Evolutionary conservation across 225 moss, liverwort and hornwort genomes (phyloP).

Genomic region (Pseudoscleropodium purum): DNA sequence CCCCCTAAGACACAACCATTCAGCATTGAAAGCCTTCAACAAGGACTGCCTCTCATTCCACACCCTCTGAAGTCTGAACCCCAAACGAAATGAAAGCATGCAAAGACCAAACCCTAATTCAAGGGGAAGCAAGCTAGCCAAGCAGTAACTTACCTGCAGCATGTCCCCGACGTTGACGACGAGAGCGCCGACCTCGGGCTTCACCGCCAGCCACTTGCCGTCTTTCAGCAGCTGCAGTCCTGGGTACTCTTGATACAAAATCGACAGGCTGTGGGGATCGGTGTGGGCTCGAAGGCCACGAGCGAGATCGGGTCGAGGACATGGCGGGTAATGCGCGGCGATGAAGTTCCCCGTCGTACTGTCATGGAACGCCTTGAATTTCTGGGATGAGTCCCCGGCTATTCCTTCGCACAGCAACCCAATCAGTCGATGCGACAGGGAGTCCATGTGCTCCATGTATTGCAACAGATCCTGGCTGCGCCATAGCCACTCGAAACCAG

Average conservation of each 20-base stretch:
- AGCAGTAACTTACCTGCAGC: not conserved
- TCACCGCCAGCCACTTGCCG: not conserved
- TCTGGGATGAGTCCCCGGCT: not conserved
- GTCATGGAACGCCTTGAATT: not conserved
- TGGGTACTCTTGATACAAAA: not conserved
- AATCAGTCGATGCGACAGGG: not conserved
- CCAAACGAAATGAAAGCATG: not conserved
- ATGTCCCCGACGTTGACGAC: not conserved
- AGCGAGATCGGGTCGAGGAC: not conserved
- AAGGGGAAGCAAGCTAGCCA: not conserved
- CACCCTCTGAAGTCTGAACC: not conserved
- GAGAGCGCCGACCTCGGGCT: not conserved
- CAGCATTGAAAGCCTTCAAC: not conserved
- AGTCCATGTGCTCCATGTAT: not conserved
- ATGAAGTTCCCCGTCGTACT: not conserved
- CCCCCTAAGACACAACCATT: not conserved
- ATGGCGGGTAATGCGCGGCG: conserved; percentile 1
- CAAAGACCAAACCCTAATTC: not conserved
- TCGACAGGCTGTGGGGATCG: not conserved
- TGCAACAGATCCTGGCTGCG: not conserved
- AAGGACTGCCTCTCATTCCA: not conserved
- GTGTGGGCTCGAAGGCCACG: not conserved
- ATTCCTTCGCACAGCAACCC: not conserved
- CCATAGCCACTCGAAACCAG: not conserved
- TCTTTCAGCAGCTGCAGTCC: conserved; percentile 3